Conservation (phyloP, 148 eudicot species). For the Pouteria glomerata region DNA sequence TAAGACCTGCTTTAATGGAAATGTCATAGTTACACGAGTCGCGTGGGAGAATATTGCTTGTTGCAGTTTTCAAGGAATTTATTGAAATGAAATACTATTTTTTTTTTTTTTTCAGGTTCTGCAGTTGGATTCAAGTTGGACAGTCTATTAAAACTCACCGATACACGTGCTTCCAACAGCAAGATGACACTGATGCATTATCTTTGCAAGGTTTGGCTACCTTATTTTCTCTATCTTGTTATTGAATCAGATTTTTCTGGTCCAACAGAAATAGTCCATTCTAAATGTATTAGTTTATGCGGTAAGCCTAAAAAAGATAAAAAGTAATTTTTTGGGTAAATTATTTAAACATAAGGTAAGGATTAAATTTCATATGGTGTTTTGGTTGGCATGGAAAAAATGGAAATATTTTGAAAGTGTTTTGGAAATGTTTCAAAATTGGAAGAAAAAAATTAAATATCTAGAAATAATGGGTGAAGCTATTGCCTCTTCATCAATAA, state of each 20-base stretch:
- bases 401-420: too few relatives aligned
- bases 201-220: conserved; percentile 72
- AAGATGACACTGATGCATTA: conserved; percentile 97
- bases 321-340: too few relatives aligned
- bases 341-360: too few relatives aligned
- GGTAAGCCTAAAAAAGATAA: not conserved
- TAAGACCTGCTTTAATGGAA: not conserved
- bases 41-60: not conserved
- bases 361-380: too few relatives aligned
- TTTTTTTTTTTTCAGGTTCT: conserved; percentile 42
- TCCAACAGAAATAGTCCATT: not conserved
- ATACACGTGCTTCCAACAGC: conserved; percentile 87
- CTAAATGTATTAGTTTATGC: not conserved
- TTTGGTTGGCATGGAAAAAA: too few relatives aligned
- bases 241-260: not conserved
- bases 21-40: not conserved
- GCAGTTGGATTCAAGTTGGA: conserved; percentile 92
- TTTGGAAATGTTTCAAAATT: too few relatives aligned
- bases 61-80: conserved; percentile 8
- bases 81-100: not conserved
- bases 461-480: too few relatives aligned
- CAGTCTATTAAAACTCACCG: conserved; percentile 87
- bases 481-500: too few relatives aligned
- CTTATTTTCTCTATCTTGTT: not conserved
- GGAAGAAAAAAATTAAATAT: too few relatives aligned